Evolutionary conservation across 2,329 filamentous ascomycete genomes (phyloP).

Genomic region (Exutisphaerella laricina): DNA sequence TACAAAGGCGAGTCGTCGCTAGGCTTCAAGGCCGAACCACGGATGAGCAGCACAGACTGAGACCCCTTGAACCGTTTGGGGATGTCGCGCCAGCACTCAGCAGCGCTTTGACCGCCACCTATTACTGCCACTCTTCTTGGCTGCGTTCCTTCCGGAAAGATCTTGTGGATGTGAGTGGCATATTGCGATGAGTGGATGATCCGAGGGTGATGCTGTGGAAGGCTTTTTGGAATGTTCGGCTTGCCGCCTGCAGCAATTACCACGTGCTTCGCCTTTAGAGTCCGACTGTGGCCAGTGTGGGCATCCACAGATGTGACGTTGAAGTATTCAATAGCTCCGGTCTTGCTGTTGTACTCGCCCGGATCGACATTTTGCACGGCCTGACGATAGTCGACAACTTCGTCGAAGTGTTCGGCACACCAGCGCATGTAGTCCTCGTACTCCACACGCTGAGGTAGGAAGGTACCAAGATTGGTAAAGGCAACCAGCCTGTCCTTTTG

Average conservation of each 20-base stretch:
- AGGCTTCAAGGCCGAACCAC: conserved; percentile 74
- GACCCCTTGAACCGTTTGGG: conserved; percentile 77
- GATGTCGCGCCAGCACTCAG: conserved; percentile 91
- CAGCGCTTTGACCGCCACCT: conserved; percentile 85
- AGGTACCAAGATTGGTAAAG: conserved; percentile 87
- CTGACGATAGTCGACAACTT: conserved; percentile 68
- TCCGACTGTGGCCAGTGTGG: conserved; percentile 50
- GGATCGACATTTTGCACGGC: conserved; percentile 70
- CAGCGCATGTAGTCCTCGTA: conserved; percentile 95
- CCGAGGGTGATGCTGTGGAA: conserved; percentile 63
- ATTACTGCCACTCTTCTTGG: conserved; percentile 75
- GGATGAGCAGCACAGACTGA: conserved; percentile 71
- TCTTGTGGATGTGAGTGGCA: conserved; percentile 55
- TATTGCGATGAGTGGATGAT: conserved; percentile 90
- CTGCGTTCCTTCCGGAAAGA: conserved; percentile 52
- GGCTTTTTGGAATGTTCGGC: conserved; percentile 63
- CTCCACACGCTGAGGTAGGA: conserved; percentile 77
- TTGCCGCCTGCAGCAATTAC: conserved; percentile 63
- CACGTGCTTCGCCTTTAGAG: conserved; percentile 60
- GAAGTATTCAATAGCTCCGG: conserved; percentile 57
- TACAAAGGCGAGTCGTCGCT: conserved; percentile 89
- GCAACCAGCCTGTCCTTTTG: conserved; percentile 73
- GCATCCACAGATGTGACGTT: conserved; percentile 60
- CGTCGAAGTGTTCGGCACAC: conserved; percentile 75
- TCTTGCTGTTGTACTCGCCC: conserved; percentile 41